Base-by-base conservation (phyloP, 805 yeast genomes). In the Pachysolen tannophilus region DNA sequence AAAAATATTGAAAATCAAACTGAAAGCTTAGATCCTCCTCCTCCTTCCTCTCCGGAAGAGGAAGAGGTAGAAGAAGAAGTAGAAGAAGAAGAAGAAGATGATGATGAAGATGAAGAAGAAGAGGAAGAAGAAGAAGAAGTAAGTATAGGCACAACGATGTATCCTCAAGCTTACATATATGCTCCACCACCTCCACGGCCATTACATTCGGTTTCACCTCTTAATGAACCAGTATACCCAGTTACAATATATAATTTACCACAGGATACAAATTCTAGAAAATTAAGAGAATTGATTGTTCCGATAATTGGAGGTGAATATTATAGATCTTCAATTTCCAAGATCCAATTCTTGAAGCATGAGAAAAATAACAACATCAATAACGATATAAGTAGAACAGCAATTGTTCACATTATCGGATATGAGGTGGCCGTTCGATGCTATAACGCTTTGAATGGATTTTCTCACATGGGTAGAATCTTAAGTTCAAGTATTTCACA, bases 271-370 rank as follows among this genome's bases (percentile, higher is more conserved):
- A 29, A 30, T 3, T 8, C 24, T 19, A 25, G 9, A 8, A 30
- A 33, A 18, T 33, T 37, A 14, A 18, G 10, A 14, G 37, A 37
- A 9, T 29, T 21, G 7, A 26, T 37, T 14, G 25, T 37, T 5
- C 30, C 33, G 14, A 20, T 37, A 5, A 24, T 37, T 6, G 40
- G 40, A 8, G 40, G 36, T 13, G 40, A 33, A 33, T 36, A 32
- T 28, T 37, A 29, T 17, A 23, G 37, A 24, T 26, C 30, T 9
- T 29, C 34, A 13, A 29, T 37, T 13, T n/a, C 19, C 15, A 3
- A n/a, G 11, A 17, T 37, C 19, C 17, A 28, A 4, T 32, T 37
- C 23, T 37, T 11, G 25, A 31, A 31, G 23, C 26, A n/a, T n/a
- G 26, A 30, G 7, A 11, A 15, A 18, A n/a, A n/a, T 8, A 11